Conservation (phyloP, 352 stramenopile genomes). For the Pythium dissimile region DNA sequence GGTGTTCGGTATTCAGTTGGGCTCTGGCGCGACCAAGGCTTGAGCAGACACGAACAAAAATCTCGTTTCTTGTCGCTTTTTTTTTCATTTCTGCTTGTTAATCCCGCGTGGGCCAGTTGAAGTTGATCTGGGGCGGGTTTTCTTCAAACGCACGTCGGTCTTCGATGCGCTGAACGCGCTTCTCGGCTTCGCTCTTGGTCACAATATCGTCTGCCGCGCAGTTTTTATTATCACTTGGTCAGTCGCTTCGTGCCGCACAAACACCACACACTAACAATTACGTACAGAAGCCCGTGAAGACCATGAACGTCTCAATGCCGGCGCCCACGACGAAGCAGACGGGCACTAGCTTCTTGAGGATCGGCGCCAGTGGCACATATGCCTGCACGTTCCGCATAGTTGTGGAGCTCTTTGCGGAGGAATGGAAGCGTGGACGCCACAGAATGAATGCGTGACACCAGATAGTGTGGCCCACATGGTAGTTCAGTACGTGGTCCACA, state of each 20-base stretch:
- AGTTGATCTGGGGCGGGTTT: conserved; percentile 18
- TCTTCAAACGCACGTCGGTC: conserved; percentile 40
- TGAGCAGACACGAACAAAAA: background rate
- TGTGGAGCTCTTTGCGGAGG: too few relatives aligned
- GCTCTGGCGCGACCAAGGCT: background rate
- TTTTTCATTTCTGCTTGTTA: background rate
- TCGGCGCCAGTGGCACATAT: conserved; percentile 53
- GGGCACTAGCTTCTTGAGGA: conserved; percentile 81
- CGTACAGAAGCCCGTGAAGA: conserved; percentile 88
- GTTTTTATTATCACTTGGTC: conserved; percentile 2
- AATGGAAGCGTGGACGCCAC: too few relatives aligned
- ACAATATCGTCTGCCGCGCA: conserved; percentile 72
- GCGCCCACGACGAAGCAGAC: conserved; percentile 83
- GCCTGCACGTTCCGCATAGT: conserved; percentile 5
- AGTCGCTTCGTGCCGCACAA: background rate
- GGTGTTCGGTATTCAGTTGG: too few relatives aligned
- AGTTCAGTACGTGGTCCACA: background rate
- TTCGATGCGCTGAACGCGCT: conserved; percentile 56
- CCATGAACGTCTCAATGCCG: conserved; percentile 87
- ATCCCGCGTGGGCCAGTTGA: conserved; percentile 22
- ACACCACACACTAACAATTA: background rate
- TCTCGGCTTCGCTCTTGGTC: conserved; percentile 71
- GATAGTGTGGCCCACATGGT: background rate
- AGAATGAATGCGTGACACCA: background rate
- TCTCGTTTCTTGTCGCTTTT: background rate